Evolutionary conservation across 495 filamentous ascomycete genomes (phyloP).

Genomic region (Aspergillus panamensis): DNA sequence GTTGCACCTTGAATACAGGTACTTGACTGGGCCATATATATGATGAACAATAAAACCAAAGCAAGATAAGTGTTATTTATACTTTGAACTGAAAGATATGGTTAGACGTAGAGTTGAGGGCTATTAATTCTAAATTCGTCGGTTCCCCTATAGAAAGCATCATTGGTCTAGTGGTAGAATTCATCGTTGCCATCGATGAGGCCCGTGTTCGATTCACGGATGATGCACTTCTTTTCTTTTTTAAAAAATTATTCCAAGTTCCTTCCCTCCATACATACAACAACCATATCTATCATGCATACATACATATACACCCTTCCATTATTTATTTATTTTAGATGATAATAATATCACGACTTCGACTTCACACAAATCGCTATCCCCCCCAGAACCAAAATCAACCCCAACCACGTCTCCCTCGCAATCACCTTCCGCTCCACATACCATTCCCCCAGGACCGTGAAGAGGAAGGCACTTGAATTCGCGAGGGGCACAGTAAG

Average conservation of each 20-base stretch:
- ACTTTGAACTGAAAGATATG: no score
- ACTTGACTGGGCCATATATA: no score
- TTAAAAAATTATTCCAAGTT: no score
- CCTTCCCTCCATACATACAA: no score
- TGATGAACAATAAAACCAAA: not conserved
- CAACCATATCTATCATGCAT: no score
- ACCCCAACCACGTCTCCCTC: constrained; percentile 85
- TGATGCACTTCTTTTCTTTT: constrained; percentile 41
- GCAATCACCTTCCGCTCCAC: constrained; percentile 86
- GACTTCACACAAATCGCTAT: constrained; percentile 83
- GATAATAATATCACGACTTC: no score
- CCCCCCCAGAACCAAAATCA: constrained; percentile 74
- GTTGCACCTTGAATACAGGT: no score
- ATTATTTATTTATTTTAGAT: no score
- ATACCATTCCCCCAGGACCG: constrained; percentile 92
- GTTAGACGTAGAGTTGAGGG: no score
- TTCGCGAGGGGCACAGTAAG: constrained; percentile 94
- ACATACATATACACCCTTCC: no score
- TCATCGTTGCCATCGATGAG: constrained; percentile 59
- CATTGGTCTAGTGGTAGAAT: constrained; percentile 60
- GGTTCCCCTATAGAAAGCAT: constrained; percentile 37
- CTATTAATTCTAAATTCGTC: no score
- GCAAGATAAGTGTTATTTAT: no score
- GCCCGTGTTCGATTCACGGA: constrained; percentile 58
- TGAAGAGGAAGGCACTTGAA: constrained; percentile 90